These are phyloP conservation scores for Actinomortierella ambigua DNA, from an alignment of 371 early-diverging fungal genomes.

Conservation along the genomic window DNA sequence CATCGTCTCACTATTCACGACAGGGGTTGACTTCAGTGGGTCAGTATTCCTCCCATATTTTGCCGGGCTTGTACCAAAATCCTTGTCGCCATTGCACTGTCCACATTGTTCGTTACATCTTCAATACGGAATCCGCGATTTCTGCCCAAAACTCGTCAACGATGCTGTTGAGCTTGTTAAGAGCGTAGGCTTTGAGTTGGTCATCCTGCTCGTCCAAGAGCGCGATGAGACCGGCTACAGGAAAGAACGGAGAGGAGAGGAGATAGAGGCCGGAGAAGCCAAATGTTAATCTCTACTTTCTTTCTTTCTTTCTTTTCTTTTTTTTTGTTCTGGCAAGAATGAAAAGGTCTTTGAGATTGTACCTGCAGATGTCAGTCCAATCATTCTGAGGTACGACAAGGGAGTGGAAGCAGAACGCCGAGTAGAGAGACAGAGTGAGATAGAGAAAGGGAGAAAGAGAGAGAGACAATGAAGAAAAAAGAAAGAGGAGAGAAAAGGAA, in stretches of 20 bases:
- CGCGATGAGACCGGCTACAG: slow-evolving; percentile 87
- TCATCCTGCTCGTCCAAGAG: slow-evolving; percentile 93
- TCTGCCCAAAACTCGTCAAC: slow-evolving; percentile 98
- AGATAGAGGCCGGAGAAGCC: neutral
- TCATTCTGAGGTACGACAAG: slow-evolving; percentile 18
- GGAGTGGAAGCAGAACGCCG: neutral
- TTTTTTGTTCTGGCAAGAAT: neutral
- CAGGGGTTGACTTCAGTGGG: neutral
- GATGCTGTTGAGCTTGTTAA: slow-evolving; percentile 83
- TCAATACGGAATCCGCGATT: slow-evolving; percentile 91
- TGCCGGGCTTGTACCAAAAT: slow-evolving; percentile 12
- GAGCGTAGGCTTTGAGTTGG: slow-evolving; percentile 90
- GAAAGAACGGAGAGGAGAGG: neutral
- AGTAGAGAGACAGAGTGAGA: too few relatives aligned
- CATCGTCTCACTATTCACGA: slow-evolving; percentile 77
- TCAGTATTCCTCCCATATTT: neutral
- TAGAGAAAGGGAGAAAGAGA: too few relatives aligned
- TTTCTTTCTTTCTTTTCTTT: neutral
- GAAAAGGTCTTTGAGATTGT: neutral
- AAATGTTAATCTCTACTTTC: too few relatives aligned
- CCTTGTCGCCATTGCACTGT: neutral
- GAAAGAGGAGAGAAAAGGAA: too few relatives aligned
- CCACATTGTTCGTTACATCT: slow-evolving; percentile 84
- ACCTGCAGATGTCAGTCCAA: slow-evolving; percentile 52
- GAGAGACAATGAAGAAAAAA: too few relatives aligned